These are phyloP conservation scores for Coemansia brasiliensis DNA, from an alignment of 192 early-diverging fungal genomes.

Conservation along the genomic window DNA sequence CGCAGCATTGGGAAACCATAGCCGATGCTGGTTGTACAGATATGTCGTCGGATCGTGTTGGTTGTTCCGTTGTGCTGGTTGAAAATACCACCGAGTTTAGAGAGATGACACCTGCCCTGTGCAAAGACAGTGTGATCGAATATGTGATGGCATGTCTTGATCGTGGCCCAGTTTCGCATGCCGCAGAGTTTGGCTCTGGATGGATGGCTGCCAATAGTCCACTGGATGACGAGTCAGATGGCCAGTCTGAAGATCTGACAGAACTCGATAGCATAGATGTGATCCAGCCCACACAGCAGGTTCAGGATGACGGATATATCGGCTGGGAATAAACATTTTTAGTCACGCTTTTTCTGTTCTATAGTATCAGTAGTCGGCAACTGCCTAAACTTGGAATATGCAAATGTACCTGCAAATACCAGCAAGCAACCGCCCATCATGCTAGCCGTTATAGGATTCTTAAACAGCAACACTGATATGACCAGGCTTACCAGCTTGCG, in stretches of 20 bases:
- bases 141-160: conserved; percentile 28
- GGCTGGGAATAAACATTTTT: conserved; percentile 12
- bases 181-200: conserved; percentile 6
- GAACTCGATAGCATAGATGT: neutral
- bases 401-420: conserved; percentile 77
- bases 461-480: conserved; percentile 77
- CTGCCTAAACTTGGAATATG: conserved; percentile 60
- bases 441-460: conserved; percentile 68
- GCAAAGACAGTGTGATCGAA: conserved; percentile 27
- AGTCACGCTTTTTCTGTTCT: neutral
- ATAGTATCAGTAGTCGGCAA: neutral
- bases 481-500: conserved; percentile 83
- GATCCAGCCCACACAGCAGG: neutral
- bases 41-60: conserved; percentile 1
- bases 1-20: conserved; percentile 30
- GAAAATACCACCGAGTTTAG: conserved; percentile 24
- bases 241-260: too few species aligned
- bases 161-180: conserved; percentile 11
- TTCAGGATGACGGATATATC: conserved; percentile 5
- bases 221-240: neutral
- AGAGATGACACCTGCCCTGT: conserved; percentile 34
- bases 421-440: conserved; percentile 68
- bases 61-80: conserved; percentile 23
- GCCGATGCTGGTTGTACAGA: neutral
- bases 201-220: neutral